Base-by-base conservation (phyloP, 805 yeast genomes). In the Pichia pseudocactophila region DNA sequence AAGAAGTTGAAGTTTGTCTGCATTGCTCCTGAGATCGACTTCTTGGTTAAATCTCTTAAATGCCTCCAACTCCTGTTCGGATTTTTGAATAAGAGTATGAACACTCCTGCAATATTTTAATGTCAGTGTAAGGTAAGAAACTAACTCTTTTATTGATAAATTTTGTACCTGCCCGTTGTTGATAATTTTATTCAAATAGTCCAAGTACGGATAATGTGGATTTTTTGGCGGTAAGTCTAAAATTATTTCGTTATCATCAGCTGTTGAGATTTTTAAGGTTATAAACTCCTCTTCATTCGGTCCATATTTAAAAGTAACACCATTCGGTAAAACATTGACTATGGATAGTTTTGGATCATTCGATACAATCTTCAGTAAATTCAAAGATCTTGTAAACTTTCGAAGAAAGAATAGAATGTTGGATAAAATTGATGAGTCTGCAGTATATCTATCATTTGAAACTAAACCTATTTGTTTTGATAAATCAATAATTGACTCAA, bases 291-390 rank as follows among this genome's bases (percentile, higher is more conserved):
- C 50, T 3, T 43, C 15, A 4, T 42, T 47, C 1, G 41, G 20
- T 1, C 66, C 66, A 44, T 62, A 62, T 43, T 58, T 63, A 34
- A 62, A 62, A 2, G 58, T 45, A 10, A 62, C 50, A 22, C 50
- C 43, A 22, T 57, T 48, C 18, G 62, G 45, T 8, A 60, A 54
- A 11, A 61, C 55, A 22, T 56, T 49, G 9, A 49, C 50, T 27
- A 61, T 55, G 20, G 51, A 50, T 34, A 62, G 45, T 8, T 53
- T 41, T 7, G 52, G 42, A 39, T 62, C 64, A 30, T 49, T 52
- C 20, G 55, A 53, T 8, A 62, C 53, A 12, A 59, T 46, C 38
- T 60, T 56, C 20, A 62, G 30, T n/a, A 61, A 46, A 8, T 60
- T 52, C 26, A 62, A 32, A 32, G 59, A 31, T 34, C 55, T 52